Evolutionary conservation across 306 rosid species (phyloP).

Genomic region (Corylus avellana): DNA sequence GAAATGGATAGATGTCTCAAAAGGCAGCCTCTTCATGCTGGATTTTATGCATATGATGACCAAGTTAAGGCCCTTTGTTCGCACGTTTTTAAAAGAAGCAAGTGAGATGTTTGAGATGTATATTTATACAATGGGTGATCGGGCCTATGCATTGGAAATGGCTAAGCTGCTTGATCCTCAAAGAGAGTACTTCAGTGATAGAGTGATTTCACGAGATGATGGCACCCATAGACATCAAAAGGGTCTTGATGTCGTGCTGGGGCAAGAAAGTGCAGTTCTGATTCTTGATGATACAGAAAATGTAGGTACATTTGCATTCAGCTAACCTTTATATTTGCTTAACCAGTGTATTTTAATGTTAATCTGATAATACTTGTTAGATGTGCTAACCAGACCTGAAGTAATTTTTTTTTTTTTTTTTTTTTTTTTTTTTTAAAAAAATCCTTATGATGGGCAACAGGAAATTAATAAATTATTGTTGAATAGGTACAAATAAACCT

Average conservation of each 20-base stretch:
- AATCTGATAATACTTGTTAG: background rate
- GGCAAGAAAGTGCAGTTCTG: conserved; percentile 84
- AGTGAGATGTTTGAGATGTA: conserved; percentile 77
- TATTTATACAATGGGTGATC: conserved; percentile 94
- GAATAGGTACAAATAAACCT: background rate
- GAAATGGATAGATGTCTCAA: conserved; percentile 56
- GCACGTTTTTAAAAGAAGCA: conserved; percentile 74
- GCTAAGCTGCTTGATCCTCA: conserved; percentile 87
- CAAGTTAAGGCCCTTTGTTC: conserved; percentile 84
- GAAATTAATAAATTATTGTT: background rate
- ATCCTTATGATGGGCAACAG: background rate
- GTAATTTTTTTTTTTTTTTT: too few species aligned
- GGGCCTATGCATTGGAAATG: conserved; percentile 87
- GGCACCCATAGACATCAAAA: conserved; percentile 88
- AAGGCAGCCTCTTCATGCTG: conserved; percentile 71
- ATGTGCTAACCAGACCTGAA: background rate
- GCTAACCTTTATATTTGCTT: conserved; percentile 6
- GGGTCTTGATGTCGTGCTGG: conserved; percentile 86
- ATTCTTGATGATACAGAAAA: conserved; percentile 93
- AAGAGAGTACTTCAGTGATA: conserved; percentile 62
- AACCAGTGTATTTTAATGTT: conserved; percentile 7
- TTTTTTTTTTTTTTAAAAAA: too few species aligned
- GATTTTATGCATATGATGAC: conserved; percentile 79
- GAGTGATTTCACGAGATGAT: conserved; percentile 90
- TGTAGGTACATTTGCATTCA: conserved; percentile 46